Evolutionary conservation across 176 grass and related monocot genomes (phyloP).

Genomic region (Alloteropsis semialata): DNA sequence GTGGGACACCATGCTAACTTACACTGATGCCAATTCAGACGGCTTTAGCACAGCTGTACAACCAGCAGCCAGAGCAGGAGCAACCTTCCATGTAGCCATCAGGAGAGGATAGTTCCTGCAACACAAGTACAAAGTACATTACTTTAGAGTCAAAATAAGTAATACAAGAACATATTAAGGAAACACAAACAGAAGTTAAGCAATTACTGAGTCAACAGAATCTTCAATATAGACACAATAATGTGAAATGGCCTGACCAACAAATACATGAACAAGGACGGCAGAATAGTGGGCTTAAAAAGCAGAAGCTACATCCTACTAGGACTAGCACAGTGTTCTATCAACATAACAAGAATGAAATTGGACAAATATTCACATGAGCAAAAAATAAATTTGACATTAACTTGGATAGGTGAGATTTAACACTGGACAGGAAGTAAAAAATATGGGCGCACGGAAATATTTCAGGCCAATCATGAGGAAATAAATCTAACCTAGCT

Average conservation of each 20-base stretch:
- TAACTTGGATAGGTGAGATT: background rate
- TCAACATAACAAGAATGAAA: background rate
- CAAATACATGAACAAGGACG: constrained; percentile 2
- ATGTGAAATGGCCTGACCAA: background rate
- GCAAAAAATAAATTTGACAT: background rate
- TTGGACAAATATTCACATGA: background rate
- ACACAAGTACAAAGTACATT: background rate
- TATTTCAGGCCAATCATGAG: background rate
- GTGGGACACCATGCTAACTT: constrained; percentile 34
- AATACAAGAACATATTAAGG: constrained; percentile 1
- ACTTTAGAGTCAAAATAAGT: too few species aligned
- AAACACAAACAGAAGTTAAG: background rate
- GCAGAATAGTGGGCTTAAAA: background rate
- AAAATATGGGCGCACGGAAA: background rate
- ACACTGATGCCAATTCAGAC: constrained; percentile 89
- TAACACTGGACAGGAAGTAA: constrained; percentile 1
- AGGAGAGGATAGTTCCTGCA: constrained; percentile 96
- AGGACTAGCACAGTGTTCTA: background rate
- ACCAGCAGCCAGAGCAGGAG: constrained; percentile 96
- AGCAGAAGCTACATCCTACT: background rate
- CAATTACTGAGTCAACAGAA: background rate
- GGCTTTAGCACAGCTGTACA: constrained; percentile 97
- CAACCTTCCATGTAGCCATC: constrained; percentile 99
- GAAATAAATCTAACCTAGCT: background rate
- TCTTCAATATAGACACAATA: background rate